A percentile compares a stretch with the other conserved stretches of the same genome.
phyloP scores from a whole-genome alignment of 345 rosid species.

The Gossypioides kirkii region DNA sequence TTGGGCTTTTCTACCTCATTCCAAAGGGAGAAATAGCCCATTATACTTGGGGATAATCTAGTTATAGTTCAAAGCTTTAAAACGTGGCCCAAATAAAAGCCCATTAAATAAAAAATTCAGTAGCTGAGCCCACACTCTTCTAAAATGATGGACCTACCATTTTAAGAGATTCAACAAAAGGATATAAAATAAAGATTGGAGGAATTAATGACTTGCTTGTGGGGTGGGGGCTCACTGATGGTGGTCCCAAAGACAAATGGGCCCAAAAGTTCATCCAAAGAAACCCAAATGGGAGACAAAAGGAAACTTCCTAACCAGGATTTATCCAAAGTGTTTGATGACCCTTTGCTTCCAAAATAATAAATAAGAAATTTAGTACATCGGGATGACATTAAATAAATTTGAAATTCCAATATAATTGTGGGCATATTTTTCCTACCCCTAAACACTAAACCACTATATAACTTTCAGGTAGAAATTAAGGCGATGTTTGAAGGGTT shows the following conservation, averaged over 20 bases:
- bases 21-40: neutral
- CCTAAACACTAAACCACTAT: no score
- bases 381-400: no score
- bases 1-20: neutral
- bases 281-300: conserved; percentile 43
- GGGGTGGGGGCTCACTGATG: conserved; percentile 11
- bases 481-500: no score
- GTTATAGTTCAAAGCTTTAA: neutral
- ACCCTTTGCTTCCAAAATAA: neutral
- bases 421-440: no score
- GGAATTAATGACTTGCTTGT: neutral
- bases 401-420: no score
- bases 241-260: conserved; percentile 37
- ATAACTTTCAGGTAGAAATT: no score
- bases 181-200: neutral
- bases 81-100: neutral
- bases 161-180: conserved; percentile 17
- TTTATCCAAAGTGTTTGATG: conserved; percentile 5
- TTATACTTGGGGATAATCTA: neutral
- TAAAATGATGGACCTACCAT: conserved; percentile 12
- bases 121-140: neutral
- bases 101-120: neutral
- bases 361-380: no score
- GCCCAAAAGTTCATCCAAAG: conserved; percentile 18
- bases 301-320: conserved; percentile 17